Evolutionary conservation across 2,329 filamentous ascomycete species (phyloP).

Genomic region (Aschersonia sp.): DNA sequence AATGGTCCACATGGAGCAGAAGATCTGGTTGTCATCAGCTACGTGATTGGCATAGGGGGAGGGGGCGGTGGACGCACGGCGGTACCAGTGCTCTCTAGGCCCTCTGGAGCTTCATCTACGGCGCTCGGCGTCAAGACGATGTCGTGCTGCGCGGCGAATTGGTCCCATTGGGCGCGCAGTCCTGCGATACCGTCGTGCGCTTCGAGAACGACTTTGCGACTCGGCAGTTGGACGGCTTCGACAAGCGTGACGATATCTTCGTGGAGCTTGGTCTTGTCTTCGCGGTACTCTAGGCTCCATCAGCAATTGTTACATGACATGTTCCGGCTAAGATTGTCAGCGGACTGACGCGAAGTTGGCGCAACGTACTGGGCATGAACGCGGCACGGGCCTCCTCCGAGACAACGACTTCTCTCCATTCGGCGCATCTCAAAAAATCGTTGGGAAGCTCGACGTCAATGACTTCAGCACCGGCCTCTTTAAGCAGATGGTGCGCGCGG

Average conservation of each 20-base stretch:
- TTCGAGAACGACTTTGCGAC: constrained; percentile 31
- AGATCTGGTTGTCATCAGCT: constrained; percentile 3
- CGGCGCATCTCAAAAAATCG: constrained; percentile 30
- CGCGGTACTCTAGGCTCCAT: constrained; percentile 27
- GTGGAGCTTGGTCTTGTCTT: constrained; percentile 30
- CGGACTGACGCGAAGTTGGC: neutral
- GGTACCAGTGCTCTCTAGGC: constrained; percentile 36
- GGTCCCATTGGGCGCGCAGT: constrained; percentile 39
- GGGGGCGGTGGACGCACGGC: constrained; percentile 13
- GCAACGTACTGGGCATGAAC: constrained; percentile 6
- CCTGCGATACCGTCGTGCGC: constrained; percentile 38
- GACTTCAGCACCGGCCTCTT: constrained; percentile 34
- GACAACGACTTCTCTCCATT: constrained; percentile 24
- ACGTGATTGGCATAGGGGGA: neutral
- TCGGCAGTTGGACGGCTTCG: constrained; percentile 27
- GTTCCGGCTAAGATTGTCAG: neutral
- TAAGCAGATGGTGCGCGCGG: constrained; percentile 23
- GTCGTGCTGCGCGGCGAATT: constrained; percentile 32
- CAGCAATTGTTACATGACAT: constrained; percentile 23
- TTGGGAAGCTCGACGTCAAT: constrained; percentile 38
- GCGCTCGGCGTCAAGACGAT: constrained; percentile 45
- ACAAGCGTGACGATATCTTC: constrained; percentile 32
- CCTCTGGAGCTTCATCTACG: constrained; percentile 42
- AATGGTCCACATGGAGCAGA: constrained; percentile 13
- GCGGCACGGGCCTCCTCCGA: constrained; percentile 5